Conservation (phyloP, 2,329 filamentous ascomycete species). For the Diaporthe vaccinii region DNA sequence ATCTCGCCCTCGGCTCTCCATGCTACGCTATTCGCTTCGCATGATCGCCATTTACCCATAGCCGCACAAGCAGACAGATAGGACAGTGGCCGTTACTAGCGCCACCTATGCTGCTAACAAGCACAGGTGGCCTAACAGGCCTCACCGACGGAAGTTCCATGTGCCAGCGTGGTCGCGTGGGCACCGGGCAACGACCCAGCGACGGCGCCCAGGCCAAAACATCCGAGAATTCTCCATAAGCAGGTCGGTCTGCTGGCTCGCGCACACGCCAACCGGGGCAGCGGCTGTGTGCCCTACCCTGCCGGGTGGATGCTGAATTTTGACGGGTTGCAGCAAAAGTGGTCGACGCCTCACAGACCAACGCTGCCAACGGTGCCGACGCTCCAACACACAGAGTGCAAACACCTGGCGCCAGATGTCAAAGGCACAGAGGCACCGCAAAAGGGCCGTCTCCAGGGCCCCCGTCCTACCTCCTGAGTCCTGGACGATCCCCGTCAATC, state of each 20-base stretch:
- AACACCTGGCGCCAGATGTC: not conserved
- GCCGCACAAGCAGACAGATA: slow-evolving; percentile 25
- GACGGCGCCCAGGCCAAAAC: slow-evolving; percentile 14
- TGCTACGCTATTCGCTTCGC: slow-evolving; percentile 13
- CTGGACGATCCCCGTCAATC: slow-evolving; percentile 34
- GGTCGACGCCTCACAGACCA: slow-evolving; percentile 22
- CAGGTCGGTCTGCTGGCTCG: slow-evolving; percentile 7
- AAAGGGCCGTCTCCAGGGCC: slow-evolving; percentile 36
- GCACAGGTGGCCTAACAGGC: slow-evolving; percentile 22
- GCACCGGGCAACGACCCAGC: not conserved
- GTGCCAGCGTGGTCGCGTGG: slow-evolving; percentile 22
- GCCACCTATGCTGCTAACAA: slow-evolving; percentile 7
- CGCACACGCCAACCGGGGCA: slow-evolving; percentile 5
- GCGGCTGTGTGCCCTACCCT: slow-evolving; percentile 7
- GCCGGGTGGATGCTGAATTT: not conserved
- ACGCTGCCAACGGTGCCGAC: slow-evolving; percentile 1
- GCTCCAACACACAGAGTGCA: not conserved
- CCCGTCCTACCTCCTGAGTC: slow-evolving; percentile 29
- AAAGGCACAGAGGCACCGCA: slow-evolving; percentile 25
- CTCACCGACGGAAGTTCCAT: slow-evolving; percentile 40
- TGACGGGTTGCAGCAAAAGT: slow-evolving; percentile 8
- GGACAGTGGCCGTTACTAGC: slow-evolving; percentile 29
- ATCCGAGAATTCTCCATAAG: slow-evolving; percentile 33
- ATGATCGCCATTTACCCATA: slow-evolving; percentile 13
- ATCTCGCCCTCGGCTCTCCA: slow-evolving; percentile 1